These are phyloP conservation scores for Linnemannia hyalina DNA, from an alignment of 192 early-diverging fungal species.

Conservation along the genomic window DNA sequence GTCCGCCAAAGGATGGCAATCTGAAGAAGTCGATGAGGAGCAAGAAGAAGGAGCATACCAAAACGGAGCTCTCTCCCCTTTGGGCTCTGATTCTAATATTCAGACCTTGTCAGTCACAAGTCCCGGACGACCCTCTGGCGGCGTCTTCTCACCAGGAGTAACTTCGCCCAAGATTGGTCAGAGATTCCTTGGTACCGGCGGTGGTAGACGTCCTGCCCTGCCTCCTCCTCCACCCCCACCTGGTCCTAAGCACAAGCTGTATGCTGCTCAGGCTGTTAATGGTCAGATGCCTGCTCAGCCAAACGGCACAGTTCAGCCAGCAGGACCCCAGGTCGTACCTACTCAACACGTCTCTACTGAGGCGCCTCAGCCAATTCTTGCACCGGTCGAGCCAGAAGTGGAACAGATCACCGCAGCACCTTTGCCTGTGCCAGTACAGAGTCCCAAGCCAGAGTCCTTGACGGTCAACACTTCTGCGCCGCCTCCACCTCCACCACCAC, in stretches of 20 bases:
- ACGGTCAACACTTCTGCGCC: conserved; percentile 14
- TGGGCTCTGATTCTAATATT: conserved; percentile 14
- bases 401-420: background rate
- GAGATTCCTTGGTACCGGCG: conserved; percentile 23
- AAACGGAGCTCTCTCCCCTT: background rate
- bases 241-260: conserved; percentile 42
- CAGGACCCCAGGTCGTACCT: background rate
- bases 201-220: conserved; percentile 32
- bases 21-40: conserved; percentile 45
- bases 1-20: conserved; percentile 47
- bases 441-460: background rate
- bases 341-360: background rate
- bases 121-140: background rate
- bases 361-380: background rate
- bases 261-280: conserved; percentile 21
- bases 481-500: conserved; percentile 43
- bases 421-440: background rate
- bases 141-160: conserved; percentile 4
- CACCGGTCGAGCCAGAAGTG: background rate
- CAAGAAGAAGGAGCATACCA: conserved; percentile 25
- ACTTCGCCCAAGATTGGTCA: conserved; percentile 23
- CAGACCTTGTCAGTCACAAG: conserved; percentile 19
- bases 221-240: conserved; percentile 51
- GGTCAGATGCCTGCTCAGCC: background rate
- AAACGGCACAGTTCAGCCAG: background rate